Evolutionary conservation across 495 filamentous ascomycete species (phyloP).

Genomic region (Aspergillus ostianus): DNA sequence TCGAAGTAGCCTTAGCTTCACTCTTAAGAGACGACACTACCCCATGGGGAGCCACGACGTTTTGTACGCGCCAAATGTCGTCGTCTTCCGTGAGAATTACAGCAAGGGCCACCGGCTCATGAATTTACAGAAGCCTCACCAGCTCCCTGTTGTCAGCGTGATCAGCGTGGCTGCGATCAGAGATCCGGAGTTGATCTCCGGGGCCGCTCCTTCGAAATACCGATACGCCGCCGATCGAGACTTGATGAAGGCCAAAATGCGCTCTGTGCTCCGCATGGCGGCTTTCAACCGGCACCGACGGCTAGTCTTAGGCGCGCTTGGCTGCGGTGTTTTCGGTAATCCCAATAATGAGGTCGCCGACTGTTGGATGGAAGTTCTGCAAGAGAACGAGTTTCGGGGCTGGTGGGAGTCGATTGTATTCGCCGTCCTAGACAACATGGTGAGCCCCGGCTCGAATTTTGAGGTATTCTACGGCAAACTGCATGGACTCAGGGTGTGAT

Average conservation of each 20-base stretch:
- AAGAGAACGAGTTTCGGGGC: conserved; percentile 51
- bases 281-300: conserved; percentile 48
- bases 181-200: conserved; percentile 39
- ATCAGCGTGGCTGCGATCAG: conserved; percentile 57
- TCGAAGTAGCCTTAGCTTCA: conserved; percentile 55
- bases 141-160: conserved; percentile 53
- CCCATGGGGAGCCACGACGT: conserved; percentile 49
- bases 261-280: conserved; percentile 54
- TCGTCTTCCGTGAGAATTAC: conserved; percentile 50
- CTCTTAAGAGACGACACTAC: conserved; percentile 55
- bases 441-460: conserved; percentile 41
- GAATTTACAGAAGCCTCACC: conserved; percentile 23
- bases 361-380: conserved; percentile 58
- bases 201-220: conserved; percentile 26
- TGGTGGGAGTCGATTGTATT: conserved; percentile 38
- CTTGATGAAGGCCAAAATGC: conserved; percentile 57
- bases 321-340: conserved; percentile 64
- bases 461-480: conserved; percentile 47
- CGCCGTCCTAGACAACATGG: conserved; percentile 29
- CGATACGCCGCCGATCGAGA: conserved; percentile 40
- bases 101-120: conserved; percentile 42
- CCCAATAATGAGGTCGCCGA: conserved; percentile 59
- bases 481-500: conserved; percentile 27
- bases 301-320: conserved; percentile 64
- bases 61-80: conserved; percentile 59